Conservation (phyloP, 139 green algal genomes). For the Chlorokybus atmophyticus region DNA sequence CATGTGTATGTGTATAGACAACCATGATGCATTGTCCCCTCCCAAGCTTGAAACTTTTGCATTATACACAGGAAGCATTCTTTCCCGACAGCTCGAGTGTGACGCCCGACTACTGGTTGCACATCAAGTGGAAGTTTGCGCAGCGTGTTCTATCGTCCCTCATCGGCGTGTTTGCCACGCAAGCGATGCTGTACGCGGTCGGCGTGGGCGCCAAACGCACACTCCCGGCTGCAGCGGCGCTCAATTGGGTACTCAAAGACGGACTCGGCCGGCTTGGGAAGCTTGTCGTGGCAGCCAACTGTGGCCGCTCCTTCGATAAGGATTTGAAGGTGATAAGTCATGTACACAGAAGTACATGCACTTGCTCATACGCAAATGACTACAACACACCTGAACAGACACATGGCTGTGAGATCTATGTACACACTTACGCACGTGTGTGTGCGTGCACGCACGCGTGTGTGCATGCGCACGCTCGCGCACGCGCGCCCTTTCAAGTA, state of each 20-base stretch:
- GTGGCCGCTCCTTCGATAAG: slow-evolving; percentile 63
- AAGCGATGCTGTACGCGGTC: slow-evolving; percentile 77
- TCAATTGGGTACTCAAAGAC: slow-evolving; percentile 78
- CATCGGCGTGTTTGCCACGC: slow-evolving; percentile 61
- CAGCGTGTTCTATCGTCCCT: slow-evolving; percentile 68
- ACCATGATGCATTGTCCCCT: background rate
- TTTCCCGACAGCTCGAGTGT: slow-evolving; percentile 27
- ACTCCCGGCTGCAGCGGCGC: slow-evolving; percentile 51
- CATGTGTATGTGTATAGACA: background rate
- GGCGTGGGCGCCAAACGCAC: slow-evolving; percentile 67
- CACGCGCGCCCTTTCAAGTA: too few species aligned
- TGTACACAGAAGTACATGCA: too few species aligned
- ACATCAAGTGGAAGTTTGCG: slow-evolving; percentile 51
- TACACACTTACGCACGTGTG: too few species aligned
- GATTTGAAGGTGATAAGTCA: slow-evolving; percentile 64
- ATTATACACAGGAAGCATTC: background rate
- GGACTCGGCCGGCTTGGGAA: slow-evolving; percentile 66
- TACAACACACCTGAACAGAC: too few species aligned
- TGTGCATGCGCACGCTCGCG: too few species aligned
- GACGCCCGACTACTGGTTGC: slow-evolving; percentile 80
- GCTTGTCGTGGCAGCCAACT: slow-evolving; percentile 61
- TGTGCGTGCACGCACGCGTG: too few species aligned
- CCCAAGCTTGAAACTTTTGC: background rate
- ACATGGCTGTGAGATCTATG: too few species aligned
- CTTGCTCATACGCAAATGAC: too few species aligned